Evolutionary conservation across 2,329 filamentous ascomycete genomes (phyloP).

Genomic region (Ceratocystiopsis brevicomis): DNA sequence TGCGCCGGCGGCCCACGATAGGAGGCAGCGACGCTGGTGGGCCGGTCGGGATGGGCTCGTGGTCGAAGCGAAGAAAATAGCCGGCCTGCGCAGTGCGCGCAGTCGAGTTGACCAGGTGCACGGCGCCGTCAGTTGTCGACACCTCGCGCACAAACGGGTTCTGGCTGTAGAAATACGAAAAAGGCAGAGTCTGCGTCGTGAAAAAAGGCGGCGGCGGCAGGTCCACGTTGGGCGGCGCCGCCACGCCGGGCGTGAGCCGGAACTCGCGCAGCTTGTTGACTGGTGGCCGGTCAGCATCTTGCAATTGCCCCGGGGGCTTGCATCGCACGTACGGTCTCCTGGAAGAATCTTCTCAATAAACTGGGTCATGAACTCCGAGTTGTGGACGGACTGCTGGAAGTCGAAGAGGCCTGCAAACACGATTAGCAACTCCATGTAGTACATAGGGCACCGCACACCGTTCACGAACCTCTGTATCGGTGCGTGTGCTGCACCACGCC

Average conservation of each 20-base stretch:
- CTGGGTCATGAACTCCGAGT: slow-evolving; percentile 49
- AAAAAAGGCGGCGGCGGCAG: slow-evolving; percentile 67
- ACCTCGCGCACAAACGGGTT: slow-evolving; percentile 57
- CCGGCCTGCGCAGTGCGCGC: slow-evolving; percentile 36
- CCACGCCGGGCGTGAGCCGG: slow-evolving; percentile 43
- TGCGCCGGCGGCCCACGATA: slow-evolving; percentile 40
- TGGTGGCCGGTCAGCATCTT: slow-evolving; percentile 9
- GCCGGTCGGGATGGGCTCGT: slow-evolving; percentile 41
- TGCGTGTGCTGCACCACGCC: slow-evolving; percentile 64
- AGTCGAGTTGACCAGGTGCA: slow-evolving; percentile 35
- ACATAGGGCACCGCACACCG: slow-evolving; percentile 6
- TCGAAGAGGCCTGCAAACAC: slow-evolving; percentile 45
- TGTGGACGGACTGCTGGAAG: slow-evolving; percentile 60
- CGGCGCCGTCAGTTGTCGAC: slow-evolving; percentile 32
- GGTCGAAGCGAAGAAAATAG: slow-evolving; percentile 39
- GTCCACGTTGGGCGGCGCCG: slow-evolving; percentile 40
- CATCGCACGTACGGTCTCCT: slow-evolving; percentile 38
- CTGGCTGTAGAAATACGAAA: slow-evolving; percentile 68
- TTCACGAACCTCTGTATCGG: slow-evolving; percentile 49
- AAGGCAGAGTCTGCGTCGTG: slow-evolving; percentile 53
- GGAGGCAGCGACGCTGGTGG: slow-evolving; percentile 39
- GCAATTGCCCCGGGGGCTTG: no score
- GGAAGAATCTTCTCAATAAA: slow-evolving; percentile 54
- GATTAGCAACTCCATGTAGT: neutral
- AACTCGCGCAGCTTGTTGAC: slow-evolving; percentile 40